Conservation (phyloP, 441 rosid species). For the Lagerstroemia fauriei region DNA sequence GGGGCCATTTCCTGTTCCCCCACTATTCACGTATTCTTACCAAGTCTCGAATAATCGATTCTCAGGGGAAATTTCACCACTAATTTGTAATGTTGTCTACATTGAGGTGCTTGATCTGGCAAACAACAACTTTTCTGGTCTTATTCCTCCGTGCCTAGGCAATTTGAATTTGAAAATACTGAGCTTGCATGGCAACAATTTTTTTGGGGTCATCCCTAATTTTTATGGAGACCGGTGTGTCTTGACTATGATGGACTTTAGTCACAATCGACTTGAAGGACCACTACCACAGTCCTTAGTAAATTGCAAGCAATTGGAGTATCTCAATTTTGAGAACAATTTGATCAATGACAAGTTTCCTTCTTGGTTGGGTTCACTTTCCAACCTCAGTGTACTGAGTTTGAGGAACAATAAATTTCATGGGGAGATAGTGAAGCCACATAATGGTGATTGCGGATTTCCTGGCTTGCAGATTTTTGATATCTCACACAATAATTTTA, state of each 20-base stretch:
- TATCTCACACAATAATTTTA: conserved; percentile 6
- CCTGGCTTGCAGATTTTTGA: conserved; percentile 11
- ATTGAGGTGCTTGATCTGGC: not conserved
- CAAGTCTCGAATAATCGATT: not conserved
- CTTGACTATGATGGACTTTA: conserved; percentile 15
- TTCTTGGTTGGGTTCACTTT: conserved; percentile 18
- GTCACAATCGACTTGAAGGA: conserved; percentile 15
- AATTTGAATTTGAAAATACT: not conserved
- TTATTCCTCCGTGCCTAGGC: conserved; percentile 1
- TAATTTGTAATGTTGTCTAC: not conserved
- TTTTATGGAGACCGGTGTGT: not conserved
- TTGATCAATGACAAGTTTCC: conserved; percentile 7
- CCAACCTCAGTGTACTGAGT: conserved; percentile 6
- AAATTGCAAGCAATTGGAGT: conserved; percentile 3
- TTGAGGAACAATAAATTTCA: conserved; percentile 11
- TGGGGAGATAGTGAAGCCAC: conserved; percentile 16
- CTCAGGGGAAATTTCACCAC: not conserved
- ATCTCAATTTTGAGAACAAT: conserved; percentile 7
- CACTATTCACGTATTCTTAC: not conserved
- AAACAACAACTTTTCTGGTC: not conserved
- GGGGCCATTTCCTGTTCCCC: conserved; percentile 20
- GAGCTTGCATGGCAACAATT: not conserved
- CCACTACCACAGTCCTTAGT: conserved; percentile 6
- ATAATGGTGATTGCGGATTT: not conserved
- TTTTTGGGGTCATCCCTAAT: conserved; percentile 6